phyloP scores from a whole-genome alignment of 2,329 filamentous ascomycete species.

The Sporothrix mexicana region DNA sequence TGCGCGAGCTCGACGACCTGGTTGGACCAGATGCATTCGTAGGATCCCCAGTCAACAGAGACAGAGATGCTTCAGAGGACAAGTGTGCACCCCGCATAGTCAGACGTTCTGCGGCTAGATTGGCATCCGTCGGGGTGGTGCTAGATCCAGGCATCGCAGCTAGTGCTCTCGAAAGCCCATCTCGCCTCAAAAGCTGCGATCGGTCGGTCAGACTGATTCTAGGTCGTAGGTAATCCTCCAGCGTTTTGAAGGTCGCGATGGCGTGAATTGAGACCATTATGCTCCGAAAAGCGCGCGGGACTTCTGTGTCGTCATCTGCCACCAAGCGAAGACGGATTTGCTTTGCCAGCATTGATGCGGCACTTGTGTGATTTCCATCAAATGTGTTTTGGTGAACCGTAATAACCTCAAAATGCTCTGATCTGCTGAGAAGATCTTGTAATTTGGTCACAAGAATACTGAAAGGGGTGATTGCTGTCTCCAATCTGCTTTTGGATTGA shows the following conservation, averaged over 20 bases:
- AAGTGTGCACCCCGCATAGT: constrained; percentile 50
- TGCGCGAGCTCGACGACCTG: not conserved
- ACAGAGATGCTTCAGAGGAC: constrained; percentile 40
- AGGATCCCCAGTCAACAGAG: constrained; percentile 47
- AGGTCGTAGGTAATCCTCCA: constrained; percentile 94
- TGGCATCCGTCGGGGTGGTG: constrained; percentile 60
- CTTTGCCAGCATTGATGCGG: constrained; percentile 94
- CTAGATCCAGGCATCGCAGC: constrained; percentile 75
- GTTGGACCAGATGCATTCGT: constrained; percentile 32
- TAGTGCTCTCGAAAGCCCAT: constrained; percentile 69
- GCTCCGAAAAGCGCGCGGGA: constrained; percentile 84
- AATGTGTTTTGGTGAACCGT: constrained; percentile 93
- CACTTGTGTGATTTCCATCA: constrained; percentile 87
- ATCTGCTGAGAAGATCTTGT: constrained; percentile 92
- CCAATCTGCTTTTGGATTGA: constrained; percentile 65
- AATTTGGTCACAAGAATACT: constrained; percentile 91
- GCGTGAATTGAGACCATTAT: constrained; percentile 99
- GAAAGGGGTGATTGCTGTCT: constrained; percentile 81
- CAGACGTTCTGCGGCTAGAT: constrained; percentile 53
- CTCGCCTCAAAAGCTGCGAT: constrained; percentile 66
- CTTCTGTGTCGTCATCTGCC: constrained; percentile 88
- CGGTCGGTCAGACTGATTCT: constrained; percentile 83
- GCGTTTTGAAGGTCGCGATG: constrained; percentile 94
- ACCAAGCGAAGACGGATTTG: constrained; percentile 88
- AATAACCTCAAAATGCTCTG: constrained; percentile 96